Conservation (phyloP, 129 eudicot genomes). For the Artemisia tridentata region DNA sequence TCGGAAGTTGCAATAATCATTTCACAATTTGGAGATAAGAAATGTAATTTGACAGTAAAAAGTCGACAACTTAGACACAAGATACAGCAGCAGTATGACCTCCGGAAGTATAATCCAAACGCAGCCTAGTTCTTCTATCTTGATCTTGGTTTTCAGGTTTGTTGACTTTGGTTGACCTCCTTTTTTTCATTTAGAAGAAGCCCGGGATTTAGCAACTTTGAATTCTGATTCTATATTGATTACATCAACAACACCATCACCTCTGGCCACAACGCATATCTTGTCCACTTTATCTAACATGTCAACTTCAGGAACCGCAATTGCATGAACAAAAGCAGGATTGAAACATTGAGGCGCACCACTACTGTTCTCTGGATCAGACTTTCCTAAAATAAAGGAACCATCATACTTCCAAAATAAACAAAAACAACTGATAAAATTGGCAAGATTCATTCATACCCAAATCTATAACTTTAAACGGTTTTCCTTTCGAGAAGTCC, state of each 20-base stretch:
- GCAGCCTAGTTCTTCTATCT: too few species aligned
- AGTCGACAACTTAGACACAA: conserved; percentile 70
- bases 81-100: conserved; percentile 94
- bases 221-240: too few species aligned
- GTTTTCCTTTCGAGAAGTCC: conserved; percentile 91
- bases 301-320: too few species aligned
- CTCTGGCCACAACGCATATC: too few species aligned
- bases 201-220: too few species aligned
- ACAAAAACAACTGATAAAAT: neutral
- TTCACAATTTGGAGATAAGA: neutral
- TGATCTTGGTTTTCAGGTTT: too few species aligned
- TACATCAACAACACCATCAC: too few species aligned
- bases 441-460: conserved; percentile 41
- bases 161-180: too few species aligned
- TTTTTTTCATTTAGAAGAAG: too few species aligned
- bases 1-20: neutral
- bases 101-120: conserved; percentile 71
- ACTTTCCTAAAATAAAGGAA: conserved; percentile 29
- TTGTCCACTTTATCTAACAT: too few species aligned
- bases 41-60: neutral
- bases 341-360: conserved; percentile 52
- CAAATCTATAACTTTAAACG: conserved; percentile 64
- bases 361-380: conserved; percentile 39
- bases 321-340: too few species aligned
- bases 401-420: neutral